Percentiles rank a stretch among this genome's conserved stretches.
These are phyloP conservation scores for Dryas drummondii DNA, from an alignment of 306 rosid genomes.

Conservation along the genomic window DNA sequence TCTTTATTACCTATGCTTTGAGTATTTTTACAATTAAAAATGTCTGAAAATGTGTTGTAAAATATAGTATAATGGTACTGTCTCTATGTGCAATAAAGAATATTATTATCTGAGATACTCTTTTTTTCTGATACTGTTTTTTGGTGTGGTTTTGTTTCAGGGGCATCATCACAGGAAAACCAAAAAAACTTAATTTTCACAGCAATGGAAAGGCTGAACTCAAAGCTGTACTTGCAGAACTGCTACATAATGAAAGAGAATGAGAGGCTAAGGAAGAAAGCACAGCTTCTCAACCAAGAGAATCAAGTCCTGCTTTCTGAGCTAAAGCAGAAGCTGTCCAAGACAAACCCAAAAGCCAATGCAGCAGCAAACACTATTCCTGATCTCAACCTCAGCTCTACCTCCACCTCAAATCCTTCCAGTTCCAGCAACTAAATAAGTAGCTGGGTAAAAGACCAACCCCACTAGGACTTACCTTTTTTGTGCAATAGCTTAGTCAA, in stretches of 20 bases:
- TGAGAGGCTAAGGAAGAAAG: conserved; percentile 94
- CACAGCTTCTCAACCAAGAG: conserved; percentile 92
- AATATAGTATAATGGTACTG: conserved; percentile 18
- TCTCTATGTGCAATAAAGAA: background rate
- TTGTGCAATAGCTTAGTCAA: conserved; percentile 56
- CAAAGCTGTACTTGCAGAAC: conserved; percentile 90
- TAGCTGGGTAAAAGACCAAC: conserved; percentile 34
- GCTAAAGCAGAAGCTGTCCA: conserved; percentile 83
- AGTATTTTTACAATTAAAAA: too few species aligned
- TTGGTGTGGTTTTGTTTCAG: conserved; percentile 29
- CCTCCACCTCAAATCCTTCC: conserved; percentile 54
- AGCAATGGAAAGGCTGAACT: conserved; percentile 88
- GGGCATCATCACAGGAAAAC: conserved; percentile 1
- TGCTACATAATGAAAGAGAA: conserved; percentile 96
- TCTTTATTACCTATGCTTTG: too few species aligned
- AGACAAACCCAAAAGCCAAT: conserved; percentile 47
- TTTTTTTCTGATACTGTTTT: conserved; percentile 16
- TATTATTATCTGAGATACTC: conserved; percentile 5
- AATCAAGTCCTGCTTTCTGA: conserved; percentile 85
- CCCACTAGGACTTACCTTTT: conserved; percentile 55
- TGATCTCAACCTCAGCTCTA: conserved; percentile 66
- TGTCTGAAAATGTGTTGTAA: background rate
- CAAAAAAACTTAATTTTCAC: background rate
- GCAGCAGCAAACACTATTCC: conserved; percentile 48
- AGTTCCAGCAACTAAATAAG: conserved; percentile 52